These are phyloP conservation scores for Fulvia fulva DNA, from an alignment of 2,329 filamentous ascomycete species.

Conservation along the genomic window DNA sequence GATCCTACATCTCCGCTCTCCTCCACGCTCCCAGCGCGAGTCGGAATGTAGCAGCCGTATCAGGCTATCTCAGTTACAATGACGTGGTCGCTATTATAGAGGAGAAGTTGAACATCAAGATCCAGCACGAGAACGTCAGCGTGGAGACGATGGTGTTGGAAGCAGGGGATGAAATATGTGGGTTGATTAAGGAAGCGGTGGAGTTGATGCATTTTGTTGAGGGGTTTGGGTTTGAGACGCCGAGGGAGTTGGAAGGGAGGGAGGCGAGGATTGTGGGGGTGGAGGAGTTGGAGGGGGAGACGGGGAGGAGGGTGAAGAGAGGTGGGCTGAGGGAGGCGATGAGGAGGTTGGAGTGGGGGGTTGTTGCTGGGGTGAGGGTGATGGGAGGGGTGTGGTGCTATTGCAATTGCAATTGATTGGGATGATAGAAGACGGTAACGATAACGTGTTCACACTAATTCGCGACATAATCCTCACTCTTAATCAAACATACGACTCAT, in stretches of 20 bases:
- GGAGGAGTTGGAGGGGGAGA: neutral
- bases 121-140: neutral
- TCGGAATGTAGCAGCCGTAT: neutral
- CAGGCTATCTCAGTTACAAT: neutral
- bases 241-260: neutral
- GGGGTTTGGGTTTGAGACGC: neutral
- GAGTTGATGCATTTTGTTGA: neutral
- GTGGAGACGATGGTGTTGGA: neutral
- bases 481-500: too few relatives aligned
- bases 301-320: neutral
- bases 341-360: neutral
- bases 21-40: conserved; percentile 7
- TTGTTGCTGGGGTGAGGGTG: too few relatives aligned
- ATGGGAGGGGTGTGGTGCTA: too few relatives aligned
- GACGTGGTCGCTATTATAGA: neutral
- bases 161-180: neutral
- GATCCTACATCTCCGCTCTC: conserved; percentile 11
- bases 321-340: neutral
- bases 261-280: neutral
- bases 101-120: neutral
- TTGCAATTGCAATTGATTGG: too few relatives aligned
- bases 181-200: neutral
- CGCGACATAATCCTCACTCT: too few relatives aligned
- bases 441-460: too few relatives aligned
- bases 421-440: too few relatives aligned